A percentile compares a stretch with the other conserved stretches of the same genome.
Conservation (phyloP, 495 filamentous ascomycete genomes). For the Parmelia sp. region DNA sequence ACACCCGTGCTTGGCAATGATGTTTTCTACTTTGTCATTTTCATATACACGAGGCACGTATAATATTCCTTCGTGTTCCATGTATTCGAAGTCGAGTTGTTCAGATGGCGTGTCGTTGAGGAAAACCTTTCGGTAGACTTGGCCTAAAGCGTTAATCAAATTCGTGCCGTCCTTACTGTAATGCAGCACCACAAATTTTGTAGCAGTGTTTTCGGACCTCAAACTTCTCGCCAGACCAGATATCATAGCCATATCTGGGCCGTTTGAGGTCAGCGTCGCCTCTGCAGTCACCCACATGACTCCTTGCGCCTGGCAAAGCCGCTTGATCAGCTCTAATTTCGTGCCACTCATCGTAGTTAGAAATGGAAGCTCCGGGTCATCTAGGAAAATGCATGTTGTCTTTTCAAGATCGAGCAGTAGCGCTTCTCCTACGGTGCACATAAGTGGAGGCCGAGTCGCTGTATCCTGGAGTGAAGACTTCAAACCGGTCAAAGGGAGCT, state of each 20-base stretch:
- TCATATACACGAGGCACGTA: conserved; percentile 15
- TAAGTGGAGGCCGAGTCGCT: too few relatives aligned
- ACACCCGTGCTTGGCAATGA: too few relatives aligned
- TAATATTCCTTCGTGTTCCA: too few relatives aligned
- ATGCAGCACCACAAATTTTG: conserved; percentile 29
- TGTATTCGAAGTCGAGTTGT: too few relatives aligned
- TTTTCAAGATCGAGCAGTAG: too few relatives aligned
- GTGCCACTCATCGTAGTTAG: conserved; percentile 3
- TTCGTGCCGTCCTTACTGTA: conserved; percentile 15
- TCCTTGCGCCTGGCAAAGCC: conserved; percentile 26
- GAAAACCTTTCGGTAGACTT: conserved; percentile 18
- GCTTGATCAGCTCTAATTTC: conserved; percentile 25
- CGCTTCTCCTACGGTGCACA: too few relatives aligned
- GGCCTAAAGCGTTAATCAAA: conserved; percentile 6
- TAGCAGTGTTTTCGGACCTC: conserved; percentile 30
- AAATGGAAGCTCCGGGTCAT: conserved; percentile 14
- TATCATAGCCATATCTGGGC: conserved; percentile 26
- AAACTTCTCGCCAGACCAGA: conserved; percentile 33
- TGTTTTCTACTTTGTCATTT: conserved; percentile 15
- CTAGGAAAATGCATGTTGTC: too few relatives aligned
- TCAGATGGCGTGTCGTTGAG: conserved; percentile 11
- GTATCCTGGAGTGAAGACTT: too few relatives aligned
- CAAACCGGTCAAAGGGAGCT: too few relatives aligned
- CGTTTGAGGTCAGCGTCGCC: conserved; percentile 16
- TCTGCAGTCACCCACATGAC: conserved; percentile 32